Evolutionary conservation across 2,329 filamentous ascomycete genomes (phyloP).

Genomic region (Aspergillus sp.): DNA sequence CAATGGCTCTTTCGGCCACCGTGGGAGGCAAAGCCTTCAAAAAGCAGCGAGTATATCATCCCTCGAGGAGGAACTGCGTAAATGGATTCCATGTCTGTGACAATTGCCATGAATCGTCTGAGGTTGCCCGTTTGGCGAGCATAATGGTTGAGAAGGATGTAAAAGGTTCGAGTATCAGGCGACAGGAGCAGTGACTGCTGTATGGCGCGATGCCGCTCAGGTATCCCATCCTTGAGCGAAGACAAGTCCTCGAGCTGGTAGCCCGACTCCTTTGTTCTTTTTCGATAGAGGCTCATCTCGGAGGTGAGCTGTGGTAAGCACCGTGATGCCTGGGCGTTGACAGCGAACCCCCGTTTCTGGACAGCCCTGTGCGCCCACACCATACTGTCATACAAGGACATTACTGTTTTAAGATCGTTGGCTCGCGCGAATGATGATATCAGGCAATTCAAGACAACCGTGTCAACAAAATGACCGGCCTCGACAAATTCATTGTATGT

Average conservation of each 20-base stretch:
- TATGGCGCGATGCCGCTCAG: constrained; percentile 48
- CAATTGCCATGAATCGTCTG: constrained; percentile 56
- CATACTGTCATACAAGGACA: constrained; percentile 78
- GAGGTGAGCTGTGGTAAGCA: constrained; percentile 14
- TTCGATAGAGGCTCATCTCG: constrained; percentile 31
- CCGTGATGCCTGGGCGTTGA: constrained; percentile 12
- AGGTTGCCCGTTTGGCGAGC: constrained; percentile 61
- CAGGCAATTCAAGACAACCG: constrained; percentile 74
- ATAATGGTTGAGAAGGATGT: constrained; percentile 68
- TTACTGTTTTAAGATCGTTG: constrained; percentile 66
- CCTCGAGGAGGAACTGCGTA: constrained; percentile 61
- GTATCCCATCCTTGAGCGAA: constrained; percentile 38
- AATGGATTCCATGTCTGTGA: constrained; percentile 67
- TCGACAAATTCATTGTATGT: constrained; percentile 78
- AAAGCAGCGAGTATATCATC: constrained; percentile 67
- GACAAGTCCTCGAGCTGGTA: constrained; percentile 39
- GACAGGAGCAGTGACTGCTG: constrained; percentile 58
- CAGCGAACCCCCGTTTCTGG: constrained; percentile 21
- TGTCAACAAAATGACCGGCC: constrained; percentile 79
- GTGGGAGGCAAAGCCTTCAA: constrained; percentile 70
- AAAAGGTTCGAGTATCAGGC: constrained; percentile 71
- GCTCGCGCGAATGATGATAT: constrained; percentile 68
- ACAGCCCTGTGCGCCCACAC: constrained; percentile 47
- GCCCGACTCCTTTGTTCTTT: constrained; percentile 36
- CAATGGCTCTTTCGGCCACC: constrained; percentile 62